Evolutionary conservation across 75 land plant genomes (phyloP).

Genomic region (Pinus tabuliformis): DNA sequence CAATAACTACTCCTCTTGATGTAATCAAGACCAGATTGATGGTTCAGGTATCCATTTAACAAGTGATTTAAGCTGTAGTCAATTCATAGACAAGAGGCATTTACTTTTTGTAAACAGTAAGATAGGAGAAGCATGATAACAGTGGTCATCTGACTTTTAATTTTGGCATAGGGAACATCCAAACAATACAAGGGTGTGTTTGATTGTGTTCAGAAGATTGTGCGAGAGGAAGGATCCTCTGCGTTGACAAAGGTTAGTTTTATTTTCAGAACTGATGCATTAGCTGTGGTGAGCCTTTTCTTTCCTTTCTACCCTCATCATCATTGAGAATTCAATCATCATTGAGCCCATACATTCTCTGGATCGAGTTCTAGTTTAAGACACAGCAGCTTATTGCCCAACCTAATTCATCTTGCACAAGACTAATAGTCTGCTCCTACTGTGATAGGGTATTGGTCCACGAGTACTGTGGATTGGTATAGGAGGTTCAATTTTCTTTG

Average conservation of each 20-base stretch:
- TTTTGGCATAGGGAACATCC: constrained; percentile 47
- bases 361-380: background rate
- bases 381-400: background rate
- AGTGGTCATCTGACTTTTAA: constrained; percentile 4
- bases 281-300: background rate
- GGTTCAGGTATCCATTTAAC: constrained; percentile 67
- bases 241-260: constrained; percentile 66
- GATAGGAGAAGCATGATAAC: background rate
- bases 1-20: constrained; percentile 96
- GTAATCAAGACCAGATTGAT: constrained; percentile 94
- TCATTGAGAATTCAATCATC: background rate
- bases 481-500: constrained; percentile 98
- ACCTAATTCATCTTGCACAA: background rate
- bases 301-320: background rate
- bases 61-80: background rate
- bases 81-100: background rate
- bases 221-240: constrained; percentile 73
- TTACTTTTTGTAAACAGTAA: background rate
- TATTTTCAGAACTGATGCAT: background rate
- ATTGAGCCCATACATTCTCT: background rate
- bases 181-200: constrained; percentile 71
- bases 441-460: constrained; percentile 85
- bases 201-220: constrained; percentile 77
- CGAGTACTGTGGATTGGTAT: constrained; percentile 98
- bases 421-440: background rate